Evolutionary conservation across 2,329 filamentous ascomycete genomes (phyloP).

Genomic region (Hirsutella minnesotensis): DNA sequence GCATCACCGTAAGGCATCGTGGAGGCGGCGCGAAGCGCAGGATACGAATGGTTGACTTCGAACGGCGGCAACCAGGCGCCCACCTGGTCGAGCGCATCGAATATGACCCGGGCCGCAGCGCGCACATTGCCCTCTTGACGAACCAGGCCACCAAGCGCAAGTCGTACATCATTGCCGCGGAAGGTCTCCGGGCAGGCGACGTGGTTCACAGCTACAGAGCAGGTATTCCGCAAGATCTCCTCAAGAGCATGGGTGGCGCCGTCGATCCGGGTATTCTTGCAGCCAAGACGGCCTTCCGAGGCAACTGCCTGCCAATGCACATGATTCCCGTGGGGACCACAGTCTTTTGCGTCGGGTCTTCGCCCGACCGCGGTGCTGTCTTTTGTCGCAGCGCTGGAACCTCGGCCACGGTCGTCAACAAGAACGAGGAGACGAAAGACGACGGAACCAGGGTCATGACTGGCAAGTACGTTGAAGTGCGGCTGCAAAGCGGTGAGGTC

Average conservation of each 20-base stretch:
- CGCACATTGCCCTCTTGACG: slow-evolving; percentile 81
- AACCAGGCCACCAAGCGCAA: slow-evolving; percentile 62
- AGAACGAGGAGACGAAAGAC: slow-evolving; percentile 62
- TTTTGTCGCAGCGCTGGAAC: slow-evolving; percentile 95
- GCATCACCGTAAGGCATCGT: slow-evolving; percentile 79
- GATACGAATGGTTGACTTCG: slow-evolving; percentile 85
- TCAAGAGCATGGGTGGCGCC: slow-evolving; percentile 83
- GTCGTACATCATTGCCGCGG: slow-evolving; percentile 89
- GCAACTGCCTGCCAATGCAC: slow-evolving; percentile 89
- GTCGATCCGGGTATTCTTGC: slow-evolving; percentile 94
- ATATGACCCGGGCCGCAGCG: slow-evolving; percentile 85
- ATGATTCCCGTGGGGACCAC: slow-evolving; percentile 94
- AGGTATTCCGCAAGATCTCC: slow-evolving; percentile 76
- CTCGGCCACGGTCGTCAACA: slow-evolving; percentile 77
- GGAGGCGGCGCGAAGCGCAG: slow-evolving; percentile 87
- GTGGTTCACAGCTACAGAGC: slow-evolving; percentile 82
- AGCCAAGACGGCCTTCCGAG: slow-evolving; percentile 83
- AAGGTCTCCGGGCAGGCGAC: slow-evolving; percentile 87
- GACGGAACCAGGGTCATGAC: slow-evolving; percentile 50
- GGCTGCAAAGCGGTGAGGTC: slow-evolving; percentile 85
- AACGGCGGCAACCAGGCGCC: slow-evolving; percentile 63
- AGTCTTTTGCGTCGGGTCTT: slow-evolving; percentile 79
- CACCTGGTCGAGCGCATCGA: slow-evolving; percentile 91
- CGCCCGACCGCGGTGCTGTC: slow-evolving; percentile 62
- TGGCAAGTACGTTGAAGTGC: slow-evolving; percentile 70